Percentiles rank a stretch among this genome's conserved stretches.
Evolutionary conservation across 345 rosid genomes (phyloP).

Genomic region (Bruguiera sexangula): DNA sequence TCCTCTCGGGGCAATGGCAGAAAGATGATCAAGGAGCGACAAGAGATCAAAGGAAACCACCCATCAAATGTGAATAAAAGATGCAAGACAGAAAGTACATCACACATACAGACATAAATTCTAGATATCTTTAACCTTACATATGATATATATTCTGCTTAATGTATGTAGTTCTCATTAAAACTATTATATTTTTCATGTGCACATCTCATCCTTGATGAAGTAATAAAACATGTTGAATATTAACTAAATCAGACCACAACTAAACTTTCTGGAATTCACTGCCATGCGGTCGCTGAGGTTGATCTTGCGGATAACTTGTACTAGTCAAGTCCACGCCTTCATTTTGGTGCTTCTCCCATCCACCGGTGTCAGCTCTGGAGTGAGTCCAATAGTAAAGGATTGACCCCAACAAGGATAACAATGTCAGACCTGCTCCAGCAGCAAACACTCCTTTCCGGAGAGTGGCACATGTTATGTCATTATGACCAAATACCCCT

Average conservation of each 20-base stretch:
- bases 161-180: neutral
- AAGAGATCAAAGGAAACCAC: too few relatives aligned
- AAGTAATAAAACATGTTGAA: slow-evolving; percentile 8
- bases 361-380: slow-evolving; percentile 91
- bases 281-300: slow-evolving; percentile 37
- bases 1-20: too few relatives aligned
- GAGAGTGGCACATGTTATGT: slow-evolving; percentile 72
- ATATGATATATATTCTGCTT: neutral
- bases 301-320: slow-evolving; percentile 32
- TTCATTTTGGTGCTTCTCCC: slow-evolving; percentile 85
- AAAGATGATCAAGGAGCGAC: too few relatives aligned
- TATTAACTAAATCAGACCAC: slow-evolving; percentile 7
- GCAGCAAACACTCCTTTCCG: slow-evolving; percentile 95
- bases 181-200: neutral
- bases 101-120: neutral
- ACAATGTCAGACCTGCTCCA: slow-evolving; percentile 76
- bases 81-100: neutral
- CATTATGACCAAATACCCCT: slow-evolving; percentile 38
- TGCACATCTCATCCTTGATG: slow-evolving; percentile 10
- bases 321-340: slow-evolving; percentile 59
- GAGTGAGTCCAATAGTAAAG: slow-evolving; percentile 80
- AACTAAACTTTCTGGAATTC: slow-evolving; percentile 50
- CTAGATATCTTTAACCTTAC: neutral
- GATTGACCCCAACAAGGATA: slow-evolving; percentile 61
- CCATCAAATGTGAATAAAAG: neutral